These are phyloP conservation scores for Suillus placidus DNA, from an alignment of 768 basidiomycete species.

Conservation along the genomic window DNA sequence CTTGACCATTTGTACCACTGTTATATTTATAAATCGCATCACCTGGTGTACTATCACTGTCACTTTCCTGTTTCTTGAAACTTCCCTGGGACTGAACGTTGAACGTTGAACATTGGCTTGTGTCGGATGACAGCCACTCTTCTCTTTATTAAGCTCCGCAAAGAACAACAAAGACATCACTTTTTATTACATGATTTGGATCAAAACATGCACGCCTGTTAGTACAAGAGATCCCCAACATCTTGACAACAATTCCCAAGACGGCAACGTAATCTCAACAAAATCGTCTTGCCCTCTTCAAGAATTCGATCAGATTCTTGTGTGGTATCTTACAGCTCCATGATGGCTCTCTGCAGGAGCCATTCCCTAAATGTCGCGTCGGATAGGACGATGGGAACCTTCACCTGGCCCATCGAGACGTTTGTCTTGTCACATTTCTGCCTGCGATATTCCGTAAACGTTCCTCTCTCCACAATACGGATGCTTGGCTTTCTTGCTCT, in stretches of 20 bases:
- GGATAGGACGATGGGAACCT: slow-evolving; percentile 13
- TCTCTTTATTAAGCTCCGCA: background rate
- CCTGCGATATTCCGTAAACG: slow-evolving; percentile 13
- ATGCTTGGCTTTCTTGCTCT: slow-evolving; percentile 10
- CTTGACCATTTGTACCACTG: background rate
- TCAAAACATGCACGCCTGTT: background rate
- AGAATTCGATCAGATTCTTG: background rate
- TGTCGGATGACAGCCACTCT: background rate
- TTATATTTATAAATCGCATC: background rate
- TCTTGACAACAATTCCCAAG: background rate
- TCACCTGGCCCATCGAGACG: slow-evolving; percentile 8
- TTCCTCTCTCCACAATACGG: slow-evolving; percentile 12
- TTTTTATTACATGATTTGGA: no score
- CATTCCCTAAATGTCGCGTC: slow-evolving; percentile 10
- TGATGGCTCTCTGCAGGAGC: slow-evolving; percentile 9
- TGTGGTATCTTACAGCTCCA: slow-evolving; percentile 2
- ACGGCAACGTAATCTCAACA: background rate
- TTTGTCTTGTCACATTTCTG: slow-evolving; percentile 5
- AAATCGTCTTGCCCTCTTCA: background rate
- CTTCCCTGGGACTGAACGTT: background rate
- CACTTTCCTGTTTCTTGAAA: background rate
- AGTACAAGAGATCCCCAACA: background rate
- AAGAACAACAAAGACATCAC: background rate
- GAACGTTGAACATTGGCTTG: no score
- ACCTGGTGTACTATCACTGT: background rate